Base-by-base conservation (phyloP, 2,329 filamentous ascomycete genomes). In the Mycosphaerella sp. region DNA sequence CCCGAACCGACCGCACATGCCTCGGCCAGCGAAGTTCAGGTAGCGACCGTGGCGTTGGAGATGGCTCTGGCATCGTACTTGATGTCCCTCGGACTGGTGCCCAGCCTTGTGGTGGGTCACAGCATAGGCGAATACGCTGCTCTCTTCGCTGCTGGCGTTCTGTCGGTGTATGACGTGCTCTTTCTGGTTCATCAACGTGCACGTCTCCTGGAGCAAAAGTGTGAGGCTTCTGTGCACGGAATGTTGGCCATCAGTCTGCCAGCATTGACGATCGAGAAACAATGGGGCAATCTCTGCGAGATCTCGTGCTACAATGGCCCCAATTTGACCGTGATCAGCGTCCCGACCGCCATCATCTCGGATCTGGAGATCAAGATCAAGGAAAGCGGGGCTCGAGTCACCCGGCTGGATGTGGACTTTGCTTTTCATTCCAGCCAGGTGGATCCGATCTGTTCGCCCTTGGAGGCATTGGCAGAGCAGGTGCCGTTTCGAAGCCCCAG, bases 401-500 rank as follows among this genome's bases (percentile, higher is more conserved):
- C 53, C 17, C 41, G 51, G 21, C 59, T 68, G 3, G 49, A 62
- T 31, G 57, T 67, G 1, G 55, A 64, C 1, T 68, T 54, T 48
- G 67, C 65, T 10, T 70, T 68, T 54, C 67, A 70, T 53, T 64
- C 67, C 12, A 48, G 55, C 6, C 67, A 70, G 48, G 58, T 63
- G n/a, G 63, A 68, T 31, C 59, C 64, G 1, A 64, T 69, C 32
- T 50, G 66, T 3, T 54, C 58, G 5, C 50, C 57, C 6, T 63
- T 67, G 21, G 52, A 60, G 41, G 12, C 34, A 8, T 43, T 61
- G n/a, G 52, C 58, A 31, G 47, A 41, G 48, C 40, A 64, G 14
- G 53, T 51, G 5, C n/a, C 40, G 5, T 55, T 51, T 29, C 32
- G 31, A 14, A 32, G 34, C 34, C 60, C 71, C 53, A 51, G 32